Evolutionary conservation across 768 basidiomycete genomes (phyloP).

Genomic region (Boletus edulis): DNA sequence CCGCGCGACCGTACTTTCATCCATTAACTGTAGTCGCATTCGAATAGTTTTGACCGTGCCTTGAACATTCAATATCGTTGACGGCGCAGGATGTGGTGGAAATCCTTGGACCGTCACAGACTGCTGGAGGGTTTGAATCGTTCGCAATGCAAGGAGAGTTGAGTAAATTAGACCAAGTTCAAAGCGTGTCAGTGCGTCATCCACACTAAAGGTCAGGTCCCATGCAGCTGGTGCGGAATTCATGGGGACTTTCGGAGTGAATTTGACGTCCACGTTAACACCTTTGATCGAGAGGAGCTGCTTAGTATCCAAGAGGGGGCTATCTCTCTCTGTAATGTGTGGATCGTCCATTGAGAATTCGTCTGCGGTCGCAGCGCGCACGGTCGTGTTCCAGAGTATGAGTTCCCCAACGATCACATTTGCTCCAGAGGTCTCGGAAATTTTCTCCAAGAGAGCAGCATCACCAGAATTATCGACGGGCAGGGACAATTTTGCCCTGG

Average conservation of each 20-base stretch:
- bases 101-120: conserved; percentile 16
- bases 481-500: conserved; percentile 54
- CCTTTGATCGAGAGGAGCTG: conserved; percentile 44
- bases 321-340: conserved; percentile 52
- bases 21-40: conserved; percentile 45
- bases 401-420: conserved; percentile 43
- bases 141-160: conserved; percentile 57
- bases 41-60: conserved; percentile 45
- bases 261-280: conserved; percentile 27
- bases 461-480: conserved; percentile 50
- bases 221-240: conserved; percentile 27
- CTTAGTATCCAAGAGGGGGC: conserved; percentile 38
- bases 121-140: conserved; percentile 41
- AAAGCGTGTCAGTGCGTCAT: conserved; percentile 50
- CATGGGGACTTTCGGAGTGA: conserved; percentile 10
- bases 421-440: conserved; percentile 32
- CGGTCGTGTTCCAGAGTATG: conserved; percentile 43
- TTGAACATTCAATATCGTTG: conserved; percentile 25
- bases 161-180: conserved; percentile 71
- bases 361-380: conserved; percentile 67
- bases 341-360: conserved; percentile 68
- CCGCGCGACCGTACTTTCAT: conserved; percentile 44
- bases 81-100: conserved; percentile 16
- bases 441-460: conserved; percentile 41
- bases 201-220: conserved; percentile 47